Evolutionary conservation across 768 basidiomycete genomes (phyloP).

Genomic region (Amylocystis lapponica): DNA sequence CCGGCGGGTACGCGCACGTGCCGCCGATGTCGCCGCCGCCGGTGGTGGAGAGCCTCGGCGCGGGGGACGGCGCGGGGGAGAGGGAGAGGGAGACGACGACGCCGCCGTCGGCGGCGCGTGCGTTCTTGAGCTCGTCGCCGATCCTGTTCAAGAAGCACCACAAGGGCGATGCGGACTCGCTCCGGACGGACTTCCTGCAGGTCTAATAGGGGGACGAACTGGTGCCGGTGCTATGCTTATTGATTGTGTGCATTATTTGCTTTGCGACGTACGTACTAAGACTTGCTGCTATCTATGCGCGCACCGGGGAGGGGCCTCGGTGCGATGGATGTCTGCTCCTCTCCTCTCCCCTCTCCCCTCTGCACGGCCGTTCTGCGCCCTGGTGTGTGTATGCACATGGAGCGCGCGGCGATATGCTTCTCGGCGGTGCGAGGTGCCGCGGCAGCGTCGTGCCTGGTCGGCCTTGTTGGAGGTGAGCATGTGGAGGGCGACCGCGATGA

Average conservation of each 20-base stretch:
- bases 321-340: too few relatives aligned
- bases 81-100: background rate
- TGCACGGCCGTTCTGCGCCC: too few relatives aligned
- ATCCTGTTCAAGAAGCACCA: conserved; percentile 5
- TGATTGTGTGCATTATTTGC: background rate
- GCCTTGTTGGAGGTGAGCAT: too few relatives aligned
- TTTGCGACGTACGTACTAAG: conserved; percentile 3
- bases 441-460: too few relatives aligned
- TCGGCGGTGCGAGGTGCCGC: too few relatives aligned
- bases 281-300: too few relatives aligned
- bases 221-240: background rate
- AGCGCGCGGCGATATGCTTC: too few relatives aligned
- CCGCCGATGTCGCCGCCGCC: background rate
- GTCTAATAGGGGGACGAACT: too few relatives aligned
- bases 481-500: too few relatives aligned
- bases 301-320: too few relatives aligned
- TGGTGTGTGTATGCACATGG: too few relatives aligned
- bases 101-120: conserved; percentile 7
- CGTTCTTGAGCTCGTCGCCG: conserved; percentile 13
- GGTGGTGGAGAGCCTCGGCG: background rate
- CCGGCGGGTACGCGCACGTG: background rate
- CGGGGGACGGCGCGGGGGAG: background rate
- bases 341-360: too few relatives aligned
- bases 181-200: conserved; percentile 22
- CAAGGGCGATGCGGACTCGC: conserved; percentile 20